Evolutionary conservation across 352 stramenopile genomes (phyloP), one percentile per base, ranked within the genome.

Genomic region (Globisporangium solare): DNA sequence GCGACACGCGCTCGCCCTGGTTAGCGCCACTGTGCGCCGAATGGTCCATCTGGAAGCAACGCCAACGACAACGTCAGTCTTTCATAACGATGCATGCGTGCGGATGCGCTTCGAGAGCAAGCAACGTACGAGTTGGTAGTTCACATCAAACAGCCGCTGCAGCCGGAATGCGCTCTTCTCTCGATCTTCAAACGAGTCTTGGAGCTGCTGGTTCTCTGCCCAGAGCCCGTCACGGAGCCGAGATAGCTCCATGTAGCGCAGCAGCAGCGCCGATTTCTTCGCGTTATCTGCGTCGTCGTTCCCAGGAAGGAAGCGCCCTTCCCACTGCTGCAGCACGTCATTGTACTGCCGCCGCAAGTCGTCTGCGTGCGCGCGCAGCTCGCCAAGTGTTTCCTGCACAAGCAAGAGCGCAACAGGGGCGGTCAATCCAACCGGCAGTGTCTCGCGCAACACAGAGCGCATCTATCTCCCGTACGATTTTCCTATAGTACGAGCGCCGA

Each of bases 91-190:
- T 48, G 6, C 47, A 14, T 35, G 22, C 40, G 40, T 15, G n/a
- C 13, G 35, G 3, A 27, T 41, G 48, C 3, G 51, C n/a, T 18
- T n/a, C n/a, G n/a, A 47, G 54, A 52, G 43, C n/a, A n/a, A 20
- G 15, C 14, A 14, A 66, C 62, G 37, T 59, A 68, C 62, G 39
- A 82, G 67, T 49, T 82, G 72, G 51, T 82, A 82, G 54, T 82
- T 82, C 40, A 82, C 70, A 46, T 82, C 70, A 47, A 82, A 82
- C 21, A 82, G 72, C 18, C 72, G 67, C 58, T 82, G 72, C 37
- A 82, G 68, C 21, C 72, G 70, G 61, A 76, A 82, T 35, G 64
- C 70, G 32, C 73, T 62, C 61, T 82, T 82, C 67, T 82, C 72
- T 24, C 72, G 72, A 37, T 82, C 72, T 42, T 82, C 72, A 27